Percentiles rank a stretch among this genome's conserved stretches.
phyloP scores from a whole-genome alignment of 2,329 filamentous ascomycete species.

The Fusarium ambrosium region DNA sequence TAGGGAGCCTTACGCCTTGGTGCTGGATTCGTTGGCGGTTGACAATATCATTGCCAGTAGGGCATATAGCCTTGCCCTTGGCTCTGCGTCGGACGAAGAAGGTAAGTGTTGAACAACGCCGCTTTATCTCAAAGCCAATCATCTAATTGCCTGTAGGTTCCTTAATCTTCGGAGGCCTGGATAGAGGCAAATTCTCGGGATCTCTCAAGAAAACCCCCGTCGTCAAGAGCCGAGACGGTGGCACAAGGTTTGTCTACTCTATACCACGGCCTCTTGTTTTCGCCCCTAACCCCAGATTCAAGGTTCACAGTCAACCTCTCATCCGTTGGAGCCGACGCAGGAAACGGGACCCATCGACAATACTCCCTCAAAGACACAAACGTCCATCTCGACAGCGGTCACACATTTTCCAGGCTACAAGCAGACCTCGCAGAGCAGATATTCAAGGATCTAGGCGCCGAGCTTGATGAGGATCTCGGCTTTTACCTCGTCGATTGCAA shows the following conservation, averaged over 20 bases:
- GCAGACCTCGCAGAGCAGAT: slow-evolving; percentile 54
- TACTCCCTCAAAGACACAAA: slow-evolving; percentile 57
- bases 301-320: slow-evolving; percentile 54
- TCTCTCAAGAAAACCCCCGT: slow-evolving; percentile 65
- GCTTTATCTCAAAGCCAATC: neutral
- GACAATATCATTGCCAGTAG: slow-evolving; percentile 47
- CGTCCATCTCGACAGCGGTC: slow-evolving; percentile 73
- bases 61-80: slow-evolving; percentile 45
- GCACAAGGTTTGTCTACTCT: slow-evolving; percentile 8
- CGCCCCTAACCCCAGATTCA: neutral
- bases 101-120: neutral
- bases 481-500: slow-evolving; percentile 36
- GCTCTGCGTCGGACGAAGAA: slow-evolving; percentile 20
- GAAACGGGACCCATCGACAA: slow-evolving; percentile 49
- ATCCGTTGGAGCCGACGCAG: slow-evolving; percentile 47
- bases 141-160: slow-evolving; percentile 16
- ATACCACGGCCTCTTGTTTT: neutral
- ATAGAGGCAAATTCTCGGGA: slow-evolving; percentile 65
- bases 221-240: slow-evolving; percentile 50
- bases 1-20: slow-evolving; percentile 40
- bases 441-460: slow-evolving; percentile 36
- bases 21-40: slow-evolving; percentile 43
- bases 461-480: slow-evolving; percentile 61
- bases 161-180: slow-evolving; percentile 65
- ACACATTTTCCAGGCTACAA: slow-evolving; percentile 71